Evolutionary conservation across 352 stramenopile genomes (phyloP).

Genomic region (Bremia lactucae): DNA sequence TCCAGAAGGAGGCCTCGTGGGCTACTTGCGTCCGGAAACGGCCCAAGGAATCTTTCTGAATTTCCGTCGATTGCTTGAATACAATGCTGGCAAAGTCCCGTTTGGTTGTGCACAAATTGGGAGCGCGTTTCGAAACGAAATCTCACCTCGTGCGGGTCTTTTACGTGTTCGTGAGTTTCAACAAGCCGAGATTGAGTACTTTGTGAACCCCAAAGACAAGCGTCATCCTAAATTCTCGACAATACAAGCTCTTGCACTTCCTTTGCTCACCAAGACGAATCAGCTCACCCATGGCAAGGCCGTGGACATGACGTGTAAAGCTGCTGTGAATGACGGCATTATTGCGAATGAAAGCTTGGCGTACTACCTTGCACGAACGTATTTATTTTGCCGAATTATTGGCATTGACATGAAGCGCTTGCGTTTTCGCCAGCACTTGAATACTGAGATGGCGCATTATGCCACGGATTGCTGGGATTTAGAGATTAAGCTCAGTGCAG

Average conservation of each 20-base stretch:
- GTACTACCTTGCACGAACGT: conserved; percentile 98
- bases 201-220: conserved; percentile 98
- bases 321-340: conserved; percentile 88
- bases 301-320: conserved; percentile 83
- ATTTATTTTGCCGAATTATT: conserved; percentile 90
- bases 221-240: conserved; percentile 92
- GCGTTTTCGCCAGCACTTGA: conserved; percentile 98
- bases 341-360: conserved; percentile 98
- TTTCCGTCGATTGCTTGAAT: conserved; percentile 96
- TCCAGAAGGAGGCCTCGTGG: conserved; percentile 92
- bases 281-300: conserved; percentile 96
- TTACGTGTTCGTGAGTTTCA: conserved; percentile 98
- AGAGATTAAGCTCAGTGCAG: conserved; percentile 96
- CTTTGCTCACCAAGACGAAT: conserved; percentile 90
- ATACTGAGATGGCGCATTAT: conserved; percentile 99
- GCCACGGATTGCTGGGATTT: conserved; percentile 99
- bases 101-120: conserved; percentile 83
- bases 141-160: conserved; percentile 92
- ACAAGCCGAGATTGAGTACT: conserved; percentile 99
- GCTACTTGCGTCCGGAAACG: conserved; percentile 97
- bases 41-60: conserved; percentile 99
- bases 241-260: conserved; percentile 74
- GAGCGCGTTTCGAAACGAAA: conserved; percentile 92
- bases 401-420: conserved; percentile 92
- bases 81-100: conserved; percentile 91